Evolutionary conservation across 108 stramenopile species (phyloP).

Genomic region (Discostella pseudostelligera): DNA sequence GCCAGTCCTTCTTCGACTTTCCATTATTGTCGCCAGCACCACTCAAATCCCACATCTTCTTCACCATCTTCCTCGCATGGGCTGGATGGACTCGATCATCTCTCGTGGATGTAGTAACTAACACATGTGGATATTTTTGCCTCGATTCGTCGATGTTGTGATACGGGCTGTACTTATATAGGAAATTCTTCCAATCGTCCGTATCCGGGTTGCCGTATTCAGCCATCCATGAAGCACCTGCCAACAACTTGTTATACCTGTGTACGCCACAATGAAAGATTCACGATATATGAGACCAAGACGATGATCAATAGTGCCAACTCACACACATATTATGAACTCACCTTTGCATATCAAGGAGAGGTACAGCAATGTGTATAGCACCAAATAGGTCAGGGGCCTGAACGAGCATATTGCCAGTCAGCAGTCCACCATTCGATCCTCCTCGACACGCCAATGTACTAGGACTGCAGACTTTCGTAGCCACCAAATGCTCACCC

Average conservation of each 20-base stretch:
- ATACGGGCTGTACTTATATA: constrained; percentile 86
- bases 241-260: constrained; percentile 21
- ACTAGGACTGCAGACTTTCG: constrained; percentile 70
- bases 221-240: constrained; percentile 93
- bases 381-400: constrained; percentile 94
- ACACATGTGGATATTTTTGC: constrained; percentile 68
- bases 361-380: constrained; percentile 92
- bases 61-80: constrained; percentile 92
- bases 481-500: constrained; percentile 65
- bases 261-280: constrained; percentile 64
- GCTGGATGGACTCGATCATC: constrained; percentile 95
- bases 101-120: constrained; percentile 87
- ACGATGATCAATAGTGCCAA: background rate
- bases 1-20: constrained; percentile 61
- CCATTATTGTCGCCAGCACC: background rate
- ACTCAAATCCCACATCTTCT: constrained; percentile 72
- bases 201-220: constrained; percentile 97
- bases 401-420: constrained; percentile 89
- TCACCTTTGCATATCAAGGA: constrained; percentile 84
- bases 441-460: constrained; percentile 94
- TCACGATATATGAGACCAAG: background rate
- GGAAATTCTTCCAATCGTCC: constrained; percentile 89
- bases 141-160: constrained; percentile 75
- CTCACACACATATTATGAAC: background rate
- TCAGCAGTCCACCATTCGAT: constrained; percentile 94